Conservation (phyloP, 345 rosid species). For the Brassica juncea region DNA sequence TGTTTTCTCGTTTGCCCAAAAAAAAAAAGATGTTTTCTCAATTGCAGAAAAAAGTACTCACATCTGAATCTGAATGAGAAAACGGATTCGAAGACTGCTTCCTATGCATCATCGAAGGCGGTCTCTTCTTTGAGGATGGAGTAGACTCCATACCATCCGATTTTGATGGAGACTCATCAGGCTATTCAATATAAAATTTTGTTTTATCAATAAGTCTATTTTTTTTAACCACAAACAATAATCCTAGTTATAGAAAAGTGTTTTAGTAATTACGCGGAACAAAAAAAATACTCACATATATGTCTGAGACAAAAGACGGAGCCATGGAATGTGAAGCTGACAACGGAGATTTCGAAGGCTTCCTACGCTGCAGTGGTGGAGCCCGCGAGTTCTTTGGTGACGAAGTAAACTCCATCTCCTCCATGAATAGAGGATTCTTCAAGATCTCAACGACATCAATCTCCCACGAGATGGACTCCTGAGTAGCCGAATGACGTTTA, state of each 20-base stretch:
- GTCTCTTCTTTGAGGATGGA: neutral
- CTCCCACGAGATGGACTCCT: constrained; percentile 71
- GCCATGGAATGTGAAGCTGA: constrained; percentile 42
- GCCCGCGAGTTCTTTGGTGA: neutral
- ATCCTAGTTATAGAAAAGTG: neutral
- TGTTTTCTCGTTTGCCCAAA: too few species aligned
- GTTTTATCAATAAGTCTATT: too few species aligned
- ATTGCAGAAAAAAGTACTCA: neutral
- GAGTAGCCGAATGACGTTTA: constrained; percentile 58
- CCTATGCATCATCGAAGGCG: neutral
- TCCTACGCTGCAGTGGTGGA: constrained; percentile 39
- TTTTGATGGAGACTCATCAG: neutral
- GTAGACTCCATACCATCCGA: neutral
- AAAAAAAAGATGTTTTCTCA: neutral
- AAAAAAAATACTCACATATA: constrained; percentile 63
- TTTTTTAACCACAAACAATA: too few species aligned
- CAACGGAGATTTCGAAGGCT: constrained; percentile 46
- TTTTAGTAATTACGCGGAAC: neutral
- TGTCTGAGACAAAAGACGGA: constrained; percentile 47
- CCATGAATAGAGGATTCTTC: constrained; percentile 9
- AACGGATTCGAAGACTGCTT: neutral
- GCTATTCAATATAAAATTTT: neutral
- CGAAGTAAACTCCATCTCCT: neutral
- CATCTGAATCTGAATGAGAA: neutral
- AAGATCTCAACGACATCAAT: constrained; percentile 62